Conservation (phyloP, 176 grass and related monocot species). For the Phoenix dactylifera region DNA sequence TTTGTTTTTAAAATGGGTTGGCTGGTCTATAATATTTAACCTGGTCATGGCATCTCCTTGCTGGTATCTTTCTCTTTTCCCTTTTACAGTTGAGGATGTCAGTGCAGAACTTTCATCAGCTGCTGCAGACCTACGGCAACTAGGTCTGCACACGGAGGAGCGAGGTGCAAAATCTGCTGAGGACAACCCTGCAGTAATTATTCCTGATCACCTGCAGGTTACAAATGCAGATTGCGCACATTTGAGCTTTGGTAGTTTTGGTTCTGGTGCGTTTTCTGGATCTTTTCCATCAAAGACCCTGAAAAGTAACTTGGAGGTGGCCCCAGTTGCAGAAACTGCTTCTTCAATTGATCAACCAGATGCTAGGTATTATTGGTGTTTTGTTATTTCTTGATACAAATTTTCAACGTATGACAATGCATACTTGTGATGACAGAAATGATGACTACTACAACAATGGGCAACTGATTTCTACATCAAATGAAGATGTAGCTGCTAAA, state of each 20-base stretch:
- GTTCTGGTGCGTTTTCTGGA: slow-evolving; percentile 92
- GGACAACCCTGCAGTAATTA: slow-evolving; percentile 93
- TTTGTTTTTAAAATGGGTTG: no score
- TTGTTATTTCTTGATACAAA: slow-evolving; percentile 1
- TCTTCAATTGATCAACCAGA: slow-evolving; percentile 52
- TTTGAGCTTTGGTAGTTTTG: slow-evolving; percentile 96
- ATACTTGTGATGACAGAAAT: slow-evolving; percentile 42
- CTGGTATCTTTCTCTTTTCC: neutral
- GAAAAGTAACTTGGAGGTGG: slow-evolving; percentile 36
- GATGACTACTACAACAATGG: slow-evolving; percentile 57
- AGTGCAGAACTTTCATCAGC: slow-evolving; percentile 38
- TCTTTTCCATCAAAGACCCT: slow-evolving; percentile 49
- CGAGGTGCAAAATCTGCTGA: slow-evolving; percentile 31
- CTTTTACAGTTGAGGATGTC: slow-evolving; percentile 45
- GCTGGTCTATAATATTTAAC: no score
- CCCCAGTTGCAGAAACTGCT: slow-evolving; percentile 30
- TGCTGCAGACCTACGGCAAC: slow-evolving; percentile 51
- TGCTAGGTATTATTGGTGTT: slow-evolving; percentile 33
- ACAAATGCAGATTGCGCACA: slow-evolving; percentile 66
- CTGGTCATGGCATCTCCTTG: no score
- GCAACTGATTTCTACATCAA: slow-evolving; percentile 26
- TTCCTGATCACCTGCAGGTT: slow-evolving; percentile 91
- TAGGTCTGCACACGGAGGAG: slow-evolving; percentile 56
- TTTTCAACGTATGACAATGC: slow-evolving; percentile 6
- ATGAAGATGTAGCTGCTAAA: slow-evolving; percentile 37